A percentile compares a stretch with the other conserved stretches of the same genome.
Evolutionary conservation across 192 early-diverging fungal species (phyloP).

Genomic region (Coemansia nantahalensis): DNA sequence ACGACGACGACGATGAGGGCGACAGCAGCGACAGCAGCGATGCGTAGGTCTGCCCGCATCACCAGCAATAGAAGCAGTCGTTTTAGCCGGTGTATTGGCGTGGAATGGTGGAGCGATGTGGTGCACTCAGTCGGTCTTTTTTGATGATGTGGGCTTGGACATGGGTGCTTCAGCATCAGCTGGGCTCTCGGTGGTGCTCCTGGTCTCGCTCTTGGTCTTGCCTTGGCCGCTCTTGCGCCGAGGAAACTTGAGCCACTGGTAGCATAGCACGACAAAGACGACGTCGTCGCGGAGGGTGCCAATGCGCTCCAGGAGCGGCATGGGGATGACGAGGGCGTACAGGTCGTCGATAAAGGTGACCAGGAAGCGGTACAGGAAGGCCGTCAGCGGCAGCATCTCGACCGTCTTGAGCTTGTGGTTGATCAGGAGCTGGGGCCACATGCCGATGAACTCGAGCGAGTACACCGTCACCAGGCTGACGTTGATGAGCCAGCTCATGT

Average conservation of each 20-base stretch:
- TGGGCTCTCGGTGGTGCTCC: too few relatives aligned
- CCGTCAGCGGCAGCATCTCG: constrained; percentile 56
- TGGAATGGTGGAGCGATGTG: too few relatives aligned
- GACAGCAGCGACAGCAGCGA: too few relatives aligned
- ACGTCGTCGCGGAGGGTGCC: constrained; percentile 57
- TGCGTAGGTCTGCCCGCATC: too few relatives aligned
- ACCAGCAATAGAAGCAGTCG: too few relatives aligned
- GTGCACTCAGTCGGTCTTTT: too few relatives aligned
- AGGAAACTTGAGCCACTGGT: constrained; percentile 55
- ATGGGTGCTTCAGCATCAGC: too few relatives aligned
- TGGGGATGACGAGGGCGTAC: constrained; percentile 60
- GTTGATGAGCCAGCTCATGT: constrained; percentile 54
- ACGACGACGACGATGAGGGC: too few relatives aligned
- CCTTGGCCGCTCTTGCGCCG: constrained; percentile 36
- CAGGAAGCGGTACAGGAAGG: constrained; percentile 57
- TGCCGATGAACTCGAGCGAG: constrained; percentile 57
- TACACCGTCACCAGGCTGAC: constrained; percentile 55
- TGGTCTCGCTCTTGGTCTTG: too few relatives aligned
- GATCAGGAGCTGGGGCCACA: constrained; percentile 60
- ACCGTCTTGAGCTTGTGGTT: constrained; percentile 59
- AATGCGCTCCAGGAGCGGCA: constrained; percentile 57
- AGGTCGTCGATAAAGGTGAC: constrained; percentile 60
- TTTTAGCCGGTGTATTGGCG: too few relatives aligned
- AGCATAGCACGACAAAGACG: constrained; percentile 55
- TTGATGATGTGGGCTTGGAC: too few relatives aligned